Evolutionary conservation across 306 rosid genomes (phyloP).

Genomic region (Sicyos baderoa): DNA sequence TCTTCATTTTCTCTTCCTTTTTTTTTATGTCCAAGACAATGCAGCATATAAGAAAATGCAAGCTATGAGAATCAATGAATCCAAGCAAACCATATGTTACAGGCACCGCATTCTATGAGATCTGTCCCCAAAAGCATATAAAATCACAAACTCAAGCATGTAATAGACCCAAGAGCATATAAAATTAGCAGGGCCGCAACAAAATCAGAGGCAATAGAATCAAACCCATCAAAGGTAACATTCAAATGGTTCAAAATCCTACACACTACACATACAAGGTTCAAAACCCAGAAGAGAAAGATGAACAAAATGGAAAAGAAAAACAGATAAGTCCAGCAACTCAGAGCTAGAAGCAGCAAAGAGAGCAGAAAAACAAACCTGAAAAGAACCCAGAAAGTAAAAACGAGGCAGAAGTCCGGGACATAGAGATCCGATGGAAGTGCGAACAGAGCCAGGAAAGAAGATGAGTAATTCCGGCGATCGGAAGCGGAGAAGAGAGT

Average conservation of each 20-base stretch:
- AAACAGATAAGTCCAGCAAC: not conserved
- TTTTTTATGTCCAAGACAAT: slow-evolving; percentile 54
- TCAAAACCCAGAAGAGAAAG: not conserved
- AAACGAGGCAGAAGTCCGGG: slow-evolving; percentile 23
- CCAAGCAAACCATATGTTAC: too few species aligned
- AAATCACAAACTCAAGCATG: not conserved
- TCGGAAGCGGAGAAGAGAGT: not conserved
- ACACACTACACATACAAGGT: not conserved
- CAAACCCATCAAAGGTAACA: not conserved
- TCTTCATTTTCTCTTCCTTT: slow-evolving; percentile 63
- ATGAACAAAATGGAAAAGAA: slow-evolving; percentile 3
- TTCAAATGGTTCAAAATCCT: not conserved
- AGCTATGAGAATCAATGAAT: slow-evolving; percentile 22
- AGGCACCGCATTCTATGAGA: too few species aligned
- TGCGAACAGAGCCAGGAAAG: too few species aligned
- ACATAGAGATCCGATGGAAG: slow-evolving; percentile 20
- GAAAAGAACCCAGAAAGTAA: slow-evolving; percentile 24
- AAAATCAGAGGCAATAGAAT: not conserved
- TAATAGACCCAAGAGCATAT: not conserved
- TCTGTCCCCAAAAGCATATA: not conserved
- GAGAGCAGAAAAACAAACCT: slow-evolving; percentile 25
- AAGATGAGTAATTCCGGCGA: too few species aligned
- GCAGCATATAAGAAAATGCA: slow-evolving; percentile 63
- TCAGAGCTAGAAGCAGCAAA: not conserved
- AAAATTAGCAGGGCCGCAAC: not conserved